Evolutionary conservation across 495 filamentous ascomycete genomes (phyloP).

Genomic region (Daldinia childiae): DNA sequence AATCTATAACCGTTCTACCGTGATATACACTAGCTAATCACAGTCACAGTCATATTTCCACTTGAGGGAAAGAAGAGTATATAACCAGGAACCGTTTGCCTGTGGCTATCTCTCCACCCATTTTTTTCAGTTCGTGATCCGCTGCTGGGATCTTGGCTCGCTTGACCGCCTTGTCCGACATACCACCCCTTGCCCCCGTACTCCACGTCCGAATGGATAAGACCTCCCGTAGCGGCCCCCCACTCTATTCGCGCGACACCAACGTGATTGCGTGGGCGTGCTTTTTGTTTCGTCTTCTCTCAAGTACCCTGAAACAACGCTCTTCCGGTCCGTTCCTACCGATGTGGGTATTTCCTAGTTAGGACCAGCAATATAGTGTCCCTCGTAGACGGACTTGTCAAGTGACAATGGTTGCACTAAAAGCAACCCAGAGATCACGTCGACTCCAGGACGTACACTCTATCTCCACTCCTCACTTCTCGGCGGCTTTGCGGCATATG

Average conservation of each 20-base stretch:
- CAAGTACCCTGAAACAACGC: slow-evolving; percentile 48
- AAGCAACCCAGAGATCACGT: slow-evolving; percentile 19
- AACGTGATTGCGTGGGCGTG: slow-evolving; percentile 35
- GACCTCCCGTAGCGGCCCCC: slow-evolving; percentile 38
- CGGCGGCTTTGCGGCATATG: slow-evolving; percentile 47
- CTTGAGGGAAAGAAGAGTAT: slow-evolving; percentile 20
- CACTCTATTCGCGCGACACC: slow-evolving; percentile 36
- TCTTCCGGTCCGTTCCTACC: slow-evolving; percentile 56
- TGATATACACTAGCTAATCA: slow-evolving; percentile 39
- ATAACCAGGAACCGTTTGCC: slow-evolving; percentile 21
- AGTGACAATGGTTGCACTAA: slow-evolving; percentile 47
- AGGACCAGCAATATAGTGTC: slow-evolving; percentile 38
- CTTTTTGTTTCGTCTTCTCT: slow-evolving; percentile 29
- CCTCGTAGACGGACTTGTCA: slow-evolving; percentile 38
- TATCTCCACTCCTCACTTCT: slow-evolving; percentile 44
- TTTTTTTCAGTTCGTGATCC: slow-evolving; percentile 29
- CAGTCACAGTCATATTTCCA: slow-evolving; percentile 28
- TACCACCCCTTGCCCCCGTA: slow-evolving; percentile 29
- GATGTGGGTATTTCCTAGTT: slow-evolving; percentile 53
- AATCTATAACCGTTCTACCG: slow-evolving; percentile 34
- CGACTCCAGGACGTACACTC: slow-evolving; percentile 21
- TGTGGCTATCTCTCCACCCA: slow-evolving; percentile 34
- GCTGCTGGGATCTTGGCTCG: slow-evolving; percentile 40
- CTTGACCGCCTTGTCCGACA: slow-evolving; percentile 39
- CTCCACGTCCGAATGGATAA: slow-evolving; percentile 42